These are phyloP conservation scores for Venturia carpophila DNA, from an alignment of 2,329 filamentous ascomycete species.

Conservation along the genomic window DNA sequence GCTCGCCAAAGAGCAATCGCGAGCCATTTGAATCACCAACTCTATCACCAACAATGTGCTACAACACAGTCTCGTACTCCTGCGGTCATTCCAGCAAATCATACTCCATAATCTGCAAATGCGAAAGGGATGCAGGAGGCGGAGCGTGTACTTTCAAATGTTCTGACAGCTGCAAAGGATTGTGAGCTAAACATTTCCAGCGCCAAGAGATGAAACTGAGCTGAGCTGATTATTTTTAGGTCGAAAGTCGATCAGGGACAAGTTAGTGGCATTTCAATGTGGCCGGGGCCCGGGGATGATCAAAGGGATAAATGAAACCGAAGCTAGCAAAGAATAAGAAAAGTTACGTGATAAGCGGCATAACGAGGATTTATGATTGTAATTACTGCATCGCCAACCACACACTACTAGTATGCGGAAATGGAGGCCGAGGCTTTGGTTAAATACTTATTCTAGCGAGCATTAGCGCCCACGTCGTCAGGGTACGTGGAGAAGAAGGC, in stretches of 20 bases:
- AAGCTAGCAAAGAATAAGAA: too few relatives aligned
- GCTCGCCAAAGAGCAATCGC: background rate
- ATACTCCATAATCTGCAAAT: conserved; percentile 5
- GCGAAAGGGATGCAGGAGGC: background rate
- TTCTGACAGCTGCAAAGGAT: conserved; percentile 1
- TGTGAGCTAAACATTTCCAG: background rate
- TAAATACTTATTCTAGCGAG: background rate
- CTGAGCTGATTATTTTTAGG: background rate
- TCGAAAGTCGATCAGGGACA: background rate
- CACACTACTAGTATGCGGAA: background rate
- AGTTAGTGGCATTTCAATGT: background rate
- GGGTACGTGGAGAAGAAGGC: background rate
- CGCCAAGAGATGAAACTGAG: background rate
- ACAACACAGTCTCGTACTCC: background rate
- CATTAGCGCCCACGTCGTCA: background rate
- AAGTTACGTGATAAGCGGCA: too few relatives aligned
- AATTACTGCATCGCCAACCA: too few relatives aligned
- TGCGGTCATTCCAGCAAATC: conserved; percentile 3
- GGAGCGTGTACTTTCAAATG: background rate
- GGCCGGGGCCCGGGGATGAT: too few relatives aligned
- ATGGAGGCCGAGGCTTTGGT: background rate
- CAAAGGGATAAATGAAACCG: too few relatives aligned
- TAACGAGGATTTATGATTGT: too few relatives aligned
- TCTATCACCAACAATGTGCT: background rate
- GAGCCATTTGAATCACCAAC: too few relatives aligned